Base-by-base conservation (phyloP, 306 rosid genomes). In the Dalbergia cochinchinensis region DNA sequence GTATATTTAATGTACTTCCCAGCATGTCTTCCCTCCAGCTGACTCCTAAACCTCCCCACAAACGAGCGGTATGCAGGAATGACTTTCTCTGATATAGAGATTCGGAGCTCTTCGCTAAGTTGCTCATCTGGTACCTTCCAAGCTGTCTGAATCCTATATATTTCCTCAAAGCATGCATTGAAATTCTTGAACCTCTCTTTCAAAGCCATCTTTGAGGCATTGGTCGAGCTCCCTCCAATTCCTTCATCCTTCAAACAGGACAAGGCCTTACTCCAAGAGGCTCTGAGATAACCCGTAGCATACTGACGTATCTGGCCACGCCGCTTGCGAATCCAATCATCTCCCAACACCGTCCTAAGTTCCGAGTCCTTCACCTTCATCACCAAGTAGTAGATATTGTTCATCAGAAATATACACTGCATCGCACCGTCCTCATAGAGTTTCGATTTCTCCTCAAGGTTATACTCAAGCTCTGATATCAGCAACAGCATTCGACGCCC, bases 1-100 rank as follows among this genome's bases (percentile, higher is more conserved):
- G 91, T 81, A 84, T 93, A 93, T 89, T 93, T 96, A 69, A 96
- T 91, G 86, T 96, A 93, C 73, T 89, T 96, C 82, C 93, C 94
- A 2, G 83, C 85, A 79, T 93, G 88, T 80, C 97, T 89, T 80
- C 97, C 97, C 78, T 93, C 99, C 53, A 96, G 90, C 86, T 93
- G 99, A 85, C 89, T 74, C 57, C 91, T 80, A 61, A 93, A 93
- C 88, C 99, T 86, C 54, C 99, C 98, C 86, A 89, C 54, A 81
- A 96, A 96, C 1, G 99, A 85, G 55, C 98, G 98, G 85, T 96
- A 93, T 13, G 99, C 99, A 8, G 97, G 98, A 76, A 96, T 86
- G 82, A 96, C 99, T 90, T 90, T 93, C 89, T 96, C 98, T 0
- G 97, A 91, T 73, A 96, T 89, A n/a, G 93, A 88, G 76, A 96